Evolutionary conservation across 169 alveolate genomes (phyloP), one percentile per base, ranked within the genome.

Genomic region (Cryptosporidium andersoni): DNA sequence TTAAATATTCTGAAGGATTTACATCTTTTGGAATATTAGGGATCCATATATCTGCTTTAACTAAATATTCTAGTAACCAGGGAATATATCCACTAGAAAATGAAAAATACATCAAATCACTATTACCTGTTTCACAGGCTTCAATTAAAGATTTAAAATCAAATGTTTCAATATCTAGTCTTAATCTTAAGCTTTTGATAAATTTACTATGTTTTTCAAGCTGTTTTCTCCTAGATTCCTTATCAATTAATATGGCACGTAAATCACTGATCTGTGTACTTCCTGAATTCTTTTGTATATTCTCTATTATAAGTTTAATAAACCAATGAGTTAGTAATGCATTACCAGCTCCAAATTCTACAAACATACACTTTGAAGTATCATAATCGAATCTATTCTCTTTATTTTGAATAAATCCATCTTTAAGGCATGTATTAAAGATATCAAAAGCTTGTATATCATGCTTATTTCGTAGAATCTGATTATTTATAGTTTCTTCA

Each of bases 171-270:
- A 74, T 74, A 60, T 74, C 85, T 16, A 74, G 42, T 74, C 85
- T 74, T 25, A 74, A 53, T 48, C 85, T 74, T 4, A 74, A 9
- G 34, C 74, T 47, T 25, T 55, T 43, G 37, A 74, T 60, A 34
- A 52, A 60, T 2, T 45, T 14, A 45, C 43, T 63, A 2, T 36
- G 25, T 40, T 74, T 74, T 36, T 74, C 85, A 34, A 74, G 14
- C 60, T 74, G 85, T 39, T 74, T 74, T 51, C 85, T 74, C n/a
- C 85, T 74, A 6, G 85, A 74, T 51, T 74, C 85, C 49, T 63
- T 74, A 40, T 74, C 85, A 60, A 74, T 74, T 40, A 74, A 34
- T 45, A 74, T 68, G 40, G 51, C 16, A 43, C 85, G 55, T 39
- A 58, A 36, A 25, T 25, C 25, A 25, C 25, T 25, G 25, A 25